phyloP scores from a whole-genome alignment of 805 yeast species.

The Wickerhamomyces silvicola region DNA sequence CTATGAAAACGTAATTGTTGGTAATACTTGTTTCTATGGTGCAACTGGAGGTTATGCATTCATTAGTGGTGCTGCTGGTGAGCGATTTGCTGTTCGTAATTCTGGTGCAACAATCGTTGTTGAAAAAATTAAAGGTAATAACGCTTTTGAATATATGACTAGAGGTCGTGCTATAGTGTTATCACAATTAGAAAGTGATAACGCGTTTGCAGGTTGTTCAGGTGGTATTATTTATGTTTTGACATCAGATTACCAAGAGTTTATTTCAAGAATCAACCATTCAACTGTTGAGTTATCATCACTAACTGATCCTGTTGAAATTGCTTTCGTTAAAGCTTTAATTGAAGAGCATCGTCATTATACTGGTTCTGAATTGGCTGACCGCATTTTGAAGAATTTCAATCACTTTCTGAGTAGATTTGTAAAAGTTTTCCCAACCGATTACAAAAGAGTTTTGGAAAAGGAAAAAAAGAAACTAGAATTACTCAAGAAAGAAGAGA shows the following conservation, averaged over 20 bases:
- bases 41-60: conserved; percentile 94
- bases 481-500: conserved; percentile 49
- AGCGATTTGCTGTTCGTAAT: conserved; percentile 96
- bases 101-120: conserved; percentile 97
- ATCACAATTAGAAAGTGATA: conserved; percentile 88
- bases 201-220: conserved; percentile 90
- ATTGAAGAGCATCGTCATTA: conserved; percentile 94
- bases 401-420: conserved; percentile 83
- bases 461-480: conserved; percentile 64
- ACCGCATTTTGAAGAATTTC: conserved; percentile 74
- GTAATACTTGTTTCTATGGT: conserved; percentile 97
- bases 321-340: conserved; percentile 87
- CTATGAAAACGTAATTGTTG: conserved; percentile 92
- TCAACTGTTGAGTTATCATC: conserved; percentile 77
- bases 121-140: conserved; percentile 92
- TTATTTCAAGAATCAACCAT: conserved; percentile 67
- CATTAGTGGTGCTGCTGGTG: conserved; percentile 96
- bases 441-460: conserved; percentile 84
- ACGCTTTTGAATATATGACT: conserved; percentile 99
- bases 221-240: conserved; percentile 98
- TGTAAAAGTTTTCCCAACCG: conserved; percentile 88
- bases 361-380: conserved; percentile 89
- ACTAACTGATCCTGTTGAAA: conserved; percentile 81
- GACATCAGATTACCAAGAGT: conserved; percentile 86
- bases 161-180: conserved; percentile 96